phyloP scores from a whole-genome alignment of 139 green algal genomes.

The Coelastrella sp. region DNA sequence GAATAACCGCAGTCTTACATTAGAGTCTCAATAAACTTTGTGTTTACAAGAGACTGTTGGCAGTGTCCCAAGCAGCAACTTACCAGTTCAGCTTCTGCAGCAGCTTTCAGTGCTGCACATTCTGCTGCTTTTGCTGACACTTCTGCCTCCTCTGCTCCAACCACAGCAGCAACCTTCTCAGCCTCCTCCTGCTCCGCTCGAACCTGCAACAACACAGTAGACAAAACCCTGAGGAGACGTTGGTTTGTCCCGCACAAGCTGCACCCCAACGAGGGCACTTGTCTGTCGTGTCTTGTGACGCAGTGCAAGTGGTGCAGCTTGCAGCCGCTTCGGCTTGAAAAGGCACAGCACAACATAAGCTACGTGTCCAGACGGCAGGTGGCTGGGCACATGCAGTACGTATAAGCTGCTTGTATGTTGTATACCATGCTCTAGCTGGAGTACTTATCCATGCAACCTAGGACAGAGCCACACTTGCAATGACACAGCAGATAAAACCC shows the following conservation, averaged over 20 bases:
- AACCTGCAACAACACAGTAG: slow-evolving; percentile 43
- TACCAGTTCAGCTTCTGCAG: slow-evolving; percentile 84
- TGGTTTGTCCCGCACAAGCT: neutral
- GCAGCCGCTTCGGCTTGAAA: neutral
- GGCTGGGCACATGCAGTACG: no score
- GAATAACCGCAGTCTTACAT: no score
- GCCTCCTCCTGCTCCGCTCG: slow-evolving; percentile 72
- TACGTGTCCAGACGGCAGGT: no score
- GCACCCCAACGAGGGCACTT: neutral
- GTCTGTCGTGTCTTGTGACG: neutral
- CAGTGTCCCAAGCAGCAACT: neutral
- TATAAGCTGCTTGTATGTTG: no score
- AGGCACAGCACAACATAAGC: neutral
- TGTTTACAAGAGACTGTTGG: no score
- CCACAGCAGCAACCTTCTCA: slow-evolving; percentile 69
- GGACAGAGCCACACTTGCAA: slow-evolving; percentile 45
- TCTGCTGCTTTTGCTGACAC: slow-evolving; percentile 51
- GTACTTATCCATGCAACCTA: no score
- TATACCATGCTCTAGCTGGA: no score
- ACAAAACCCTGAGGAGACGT: neutral
- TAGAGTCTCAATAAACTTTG: no score
- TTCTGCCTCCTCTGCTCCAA: slow-evolving; percentile 77
- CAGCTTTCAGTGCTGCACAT: slow-evolving; percentile 65
- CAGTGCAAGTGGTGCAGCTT: neutral
- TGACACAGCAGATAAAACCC: neutral